A percentile compares a stretch with the other conserved stretches of the same genome.
phyloP scores from a whole-genome alignment of 2,329 filamentous ascomycete species.

The Aspergillus quadrilineatus region DNA sequence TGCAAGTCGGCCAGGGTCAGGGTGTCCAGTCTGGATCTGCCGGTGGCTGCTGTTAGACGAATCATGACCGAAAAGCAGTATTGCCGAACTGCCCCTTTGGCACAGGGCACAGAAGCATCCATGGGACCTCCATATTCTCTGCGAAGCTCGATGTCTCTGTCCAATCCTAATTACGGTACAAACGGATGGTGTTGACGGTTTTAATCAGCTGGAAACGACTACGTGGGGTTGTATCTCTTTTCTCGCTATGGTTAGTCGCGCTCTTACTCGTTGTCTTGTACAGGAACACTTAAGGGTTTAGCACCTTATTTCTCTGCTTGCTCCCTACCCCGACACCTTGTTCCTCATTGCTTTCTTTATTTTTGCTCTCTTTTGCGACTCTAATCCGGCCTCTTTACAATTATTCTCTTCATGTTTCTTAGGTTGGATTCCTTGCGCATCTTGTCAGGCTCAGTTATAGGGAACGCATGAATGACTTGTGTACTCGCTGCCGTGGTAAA shows the following conservation, averaged over 20 bases:
- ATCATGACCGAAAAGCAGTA: conserved; percentile 20
- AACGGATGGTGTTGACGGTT: conserved; percentile 10
- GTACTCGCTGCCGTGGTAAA: conserved; percentile 13
- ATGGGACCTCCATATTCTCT: background rate
- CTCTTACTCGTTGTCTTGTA: conserved; percentile 29
- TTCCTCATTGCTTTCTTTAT: conserved; percentile 22
- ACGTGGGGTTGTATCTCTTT: conserved; percentile 23
- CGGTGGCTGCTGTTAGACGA: conserved; percentile 82
- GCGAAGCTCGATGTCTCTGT: conserved; percentile 1
- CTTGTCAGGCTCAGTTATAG: conserved; percentile 37
- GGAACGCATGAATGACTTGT: conserved; percentile 30
- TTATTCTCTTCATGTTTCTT: conserved; percentile 22
- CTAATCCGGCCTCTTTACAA: conserved; percentile 20
- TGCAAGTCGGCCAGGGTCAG: conserved; percentile 92
- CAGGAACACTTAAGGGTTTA: conserved; percentile 27
- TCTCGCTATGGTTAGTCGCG: conserved; percentile 33
- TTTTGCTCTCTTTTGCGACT: conserved; percentile 16
- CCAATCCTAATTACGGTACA: conserved; percentile 7
- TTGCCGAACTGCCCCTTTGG: conserved; percentile 17
- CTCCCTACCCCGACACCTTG: conserved; percentile 16
- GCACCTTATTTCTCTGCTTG: conserved; percentile 17
- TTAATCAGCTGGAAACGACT: conserved; percentile 18
- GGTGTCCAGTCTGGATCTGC: conserved; percentile 85
- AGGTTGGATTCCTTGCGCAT: conserved; percentile 35
- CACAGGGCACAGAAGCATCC: conserved; percentile 4